Evolutionary conservation across 176 grass and related monocot species (phyloP).

Genomic region (Carex scoparia): DNA sequence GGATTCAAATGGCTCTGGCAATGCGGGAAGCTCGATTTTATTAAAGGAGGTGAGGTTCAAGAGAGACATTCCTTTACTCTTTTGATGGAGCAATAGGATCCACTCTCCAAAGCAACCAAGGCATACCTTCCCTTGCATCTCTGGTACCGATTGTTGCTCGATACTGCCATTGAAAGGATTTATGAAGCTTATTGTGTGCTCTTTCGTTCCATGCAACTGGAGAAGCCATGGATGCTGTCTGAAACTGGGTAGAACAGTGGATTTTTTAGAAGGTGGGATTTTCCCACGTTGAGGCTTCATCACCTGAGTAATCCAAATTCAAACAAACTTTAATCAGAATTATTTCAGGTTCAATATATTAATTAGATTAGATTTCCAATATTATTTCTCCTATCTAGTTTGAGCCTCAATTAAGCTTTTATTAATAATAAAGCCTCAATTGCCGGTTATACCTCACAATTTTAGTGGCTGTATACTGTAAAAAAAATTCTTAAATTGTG

Average conservation of each 20-base stretch:
- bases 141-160: background rate
- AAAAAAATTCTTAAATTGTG: too few relatives aligned
- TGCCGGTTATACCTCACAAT: too few relatives aligned
- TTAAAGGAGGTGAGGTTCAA: background rate
- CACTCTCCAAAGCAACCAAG: background rate
- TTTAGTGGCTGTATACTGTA: too few relatives aligned
- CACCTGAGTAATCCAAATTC: background rate
- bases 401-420: too few relatives aligned
- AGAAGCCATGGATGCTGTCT: constrained; percentile 11
- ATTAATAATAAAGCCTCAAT: too few relatives aligned
- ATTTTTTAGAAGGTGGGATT: background rate
- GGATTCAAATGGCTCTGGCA: background rate
- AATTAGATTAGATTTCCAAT: background rate
- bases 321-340: background rate
- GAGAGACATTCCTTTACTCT: constrained; percentile 10
- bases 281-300: background rate
- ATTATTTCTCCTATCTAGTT: background rate
- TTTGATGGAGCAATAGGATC: background rate
- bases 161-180: constrained; percentile 1
- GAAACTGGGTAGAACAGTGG: background rate
- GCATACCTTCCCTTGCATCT: constrained; percentile 10
- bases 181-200: background rate
- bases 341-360: background rate
- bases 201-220: background rate
- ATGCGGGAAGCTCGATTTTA: background rate